Percentiles rank a stretch among this genome's conserved stretches.
Conservation (phyloP, 106 monocot species). For the Iris macrosiphon region DNA sequence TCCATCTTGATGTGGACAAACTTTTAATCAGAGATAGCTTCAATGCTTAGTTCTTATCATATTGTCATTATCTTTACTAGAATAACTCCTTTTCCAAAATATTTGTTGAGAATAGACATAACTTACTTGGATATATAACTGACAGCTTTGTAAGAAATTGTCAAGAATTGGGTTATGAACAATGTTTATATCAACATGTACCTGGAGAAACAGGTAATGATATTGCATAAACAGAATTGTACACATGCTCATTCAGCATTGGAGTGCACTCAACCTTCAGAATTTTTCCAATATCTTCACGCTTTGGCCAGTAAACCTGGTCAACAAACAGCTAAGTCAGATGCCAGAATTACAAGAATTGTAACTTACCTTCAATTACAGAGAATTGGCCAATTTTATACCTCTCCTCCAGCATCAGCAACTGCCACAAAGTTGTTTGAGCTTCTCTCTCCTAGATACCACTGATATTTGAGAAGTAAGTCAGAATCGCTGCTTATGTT, state of each 20-base stretch:
- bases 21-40: too few relatives aligned
- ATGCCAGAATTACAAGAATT: too few relatives aligned
- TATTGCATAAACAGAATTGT: slow-evolving; percentile 72
- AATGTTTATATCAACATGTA: slow-evolving; percentile 15
- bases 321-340: slow-evolving; percentile 3
- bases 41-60: too few relatives aligned
- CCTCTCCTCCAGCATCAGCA: slow-evolving; percentile 59
- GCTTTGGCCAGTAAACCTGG: slow-evolving; percentile 92
- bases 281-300: slow-evolving; percentile 65
- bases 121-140: too few relatives aligned
- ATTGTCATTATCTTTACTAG: too few relatives aligned
- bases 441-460: slow-evolving; percentile 74
- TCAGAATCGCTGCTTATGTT: slow-evolving; percentile 41
- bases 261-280: slow-evolving; percentile 93
- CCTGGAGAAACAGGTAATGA: slow-evolving; percentile 78
- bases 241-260: slow-evolving; percentile 40
- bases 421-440: slow-evolving; percentile 61
- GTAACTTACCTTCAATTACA: too few relatives aligned
- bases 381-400: slow-evolving; percentile 30
- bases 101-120: too few relatives aligned
- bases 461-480: slow-evolving; percentile 73
- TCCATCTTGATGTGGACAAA: too few relatives aligned
- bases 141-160: too few relatives aligned
- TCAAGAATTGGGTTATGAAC: too few relatives aligned
- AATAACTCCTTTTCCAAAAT: too few relatives aligned